These are phyloP conservation scores for Leucocoprinus gongylophorus DNA, from an alignment of 1,284 basidiomycete genomes.

Conservation along the genomic window DNA sequence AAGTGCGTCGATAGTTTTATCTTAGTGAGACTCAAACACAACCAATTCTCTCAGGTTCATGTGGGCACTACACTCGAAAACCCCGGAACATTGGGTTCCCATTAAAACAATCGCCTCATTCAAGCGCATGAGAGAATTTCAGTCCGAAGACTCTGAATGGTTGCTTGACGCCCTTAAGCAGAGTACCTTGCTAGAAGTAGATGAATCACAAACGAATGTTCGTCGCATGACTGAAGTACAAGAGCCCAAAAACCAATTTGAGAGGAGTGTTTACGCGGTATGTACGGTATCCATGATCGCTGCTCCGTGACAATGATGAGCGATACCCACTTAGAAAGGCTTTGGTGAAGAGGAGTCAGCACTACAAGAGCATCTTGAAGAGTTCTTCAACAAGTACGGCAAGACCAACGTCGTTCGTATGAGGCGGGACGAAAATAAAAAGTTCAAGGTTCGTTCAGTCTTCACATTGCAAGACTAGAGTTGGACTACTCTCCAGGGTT, in stretches of 20 bases:
- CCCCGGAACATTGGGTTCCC: slow-evolving; percentile 85
- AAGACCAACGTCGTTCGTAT: slow-evolving; percentile 82
- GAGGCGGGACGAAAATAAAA: slow-evolving; percentile 71
- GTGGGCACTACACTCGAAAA: slow-evolving; percentile 80
- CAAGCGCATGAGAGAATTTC: slow-evolving; percentile 89
- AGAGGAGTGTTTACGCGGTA: slow-evolving; percentile 80
- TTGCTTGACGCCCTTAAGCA: slow-evolving; percentile 58
- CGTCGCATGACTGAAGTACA: slow-evolving; percentile 67
- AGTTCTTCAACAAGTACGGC: slow-evolving; percentile 81
- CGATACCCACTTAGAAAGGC: slow-evolving; percentile 63
- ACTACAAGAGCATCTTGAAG: slow-evolving; percentile 74
- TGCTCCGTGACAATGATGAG: background rate
- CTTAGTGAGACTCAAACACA: background rate
- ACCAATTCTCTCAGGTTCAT: slow-evolving; percentile 65
- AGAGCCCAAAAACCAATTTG: slow-evolving; percentile 68
- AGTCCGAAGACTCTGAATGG: slow-evolving; percentile 53
- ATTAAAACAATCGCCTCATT: slow-evolving; percentile 87
- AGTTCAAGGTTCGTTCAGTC: slow-evolving; percentile 64
- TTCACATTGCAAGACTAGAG: background rate
- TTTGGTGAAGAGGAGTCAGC: slow-evolving; percentile 72
- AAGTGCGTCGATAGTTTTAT: slow-evolving; percentile 43
- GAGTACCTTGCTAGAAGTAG: slow-evolving; percentile 70
- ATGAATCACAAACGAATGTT: slow-evolving; percentile 68
- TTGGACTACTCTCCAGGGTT: slow-evolving; percentile 48
- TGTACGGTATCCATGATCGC: slow-evolving; percentile 26